Evolutionary conservation across 2,329 filamentous ascomycete genomes (phyloP), one percentile per base, ranked within the genome.

Genomic region (Aspergillus vadensis): DNA sequence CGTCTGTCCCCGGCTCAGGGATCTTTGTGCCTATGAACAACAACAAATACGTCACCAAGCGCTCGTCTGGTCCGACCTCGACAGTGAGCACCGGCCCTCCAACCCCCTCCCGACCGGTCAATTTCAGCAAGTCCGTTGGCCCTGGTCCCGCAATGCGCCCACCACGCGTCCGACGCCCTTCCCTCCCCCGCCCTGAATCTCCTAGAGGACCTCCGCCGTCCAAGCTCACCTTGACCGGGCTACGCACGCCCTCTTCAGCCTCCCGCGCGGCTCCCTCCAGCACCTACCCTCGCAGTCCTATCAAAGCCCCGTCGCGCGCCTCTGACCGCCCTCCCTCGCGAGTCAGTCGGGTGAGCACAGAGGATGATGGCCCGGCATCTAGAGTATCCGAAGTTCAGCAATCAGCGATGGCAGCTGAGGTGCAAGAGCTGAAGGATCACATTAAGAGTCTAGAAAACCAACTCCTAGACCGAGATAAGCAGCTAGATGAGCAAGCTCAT

Each of bases 21-120:
- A 98, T 99, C 71, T 99, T 99, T 74, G 84, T 99, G 14, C 95
- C 95, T 3, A 81, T 95, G 15, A 86, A 88, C 74, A 95, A 96
- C 75, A 91, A 91, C 36, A 83, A 77, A 65, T 79, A 78, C 63
- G 74, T 79, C 85, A 72, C 90, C 85, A 76, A 88, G 86, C 72
- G 85, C 53, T 66, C 66, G 17, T 69, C 86, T 85, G 43, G 82
- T 8, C 62, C 66, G 3, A 58, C 54, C 27, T 63, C 63, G 39
- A 65, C 61, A 25, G 65, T 66, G 15, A 60, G 19, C 83, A 21
- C 85, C 57, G 92, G 90, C 1, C 90, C 92, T 4, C 86, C 86
- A 2, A 87, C 88, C n/a, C 86, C 86, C 30, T 82, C 83, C 17
- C 81, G 90, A 30, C 86, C 88, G 68, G 84, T 89, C 58, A 93